These are phyloP conservation scores for Didymosphaeria variabile DNA, from an alignment of 2,329 filamentous ascomycete species.

Conservation along the genomic window DNA sequence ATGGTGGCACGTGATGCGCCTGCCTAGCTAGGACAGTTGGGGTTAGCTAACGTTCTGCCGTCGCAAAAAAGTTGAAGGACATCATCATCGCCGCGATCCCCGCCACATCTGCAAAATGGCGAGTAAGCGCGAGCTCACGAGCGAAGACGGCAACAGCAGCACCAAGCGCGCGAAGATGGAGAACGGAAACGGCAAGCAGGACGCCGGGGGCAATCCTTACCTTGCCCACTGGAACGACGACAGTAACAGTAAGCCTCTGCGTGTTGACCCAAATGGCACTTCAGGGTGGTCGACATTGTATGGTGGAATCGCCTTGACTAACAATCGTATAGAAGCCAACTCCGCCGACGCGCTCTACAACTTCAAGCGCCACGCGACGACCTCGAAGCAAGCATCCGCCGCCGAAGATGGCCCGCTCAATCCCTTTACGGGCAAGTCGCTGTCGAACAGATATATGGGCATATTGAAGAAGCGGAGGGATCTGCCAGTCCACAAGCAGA, in stretches of 20 bases:
- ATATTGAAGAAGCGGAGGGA: slow-evolving; percentile 86
- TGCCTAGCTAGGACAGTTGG: background rate
- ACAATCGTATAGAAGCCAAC: slow-evolving; percentile 24
- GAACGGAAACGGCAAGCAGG: slow-evolving; percentile 49
- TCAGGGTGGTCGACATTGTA: background rate
- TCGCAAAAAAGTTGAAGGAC: slow-evolving; percentile 7
- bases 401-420: slow-evolving; percentile 85
- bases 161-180: slow-evolving; percentile 60
- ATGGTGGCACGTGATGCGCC: background rate
- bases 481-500: slow-evolving; percentile 91
- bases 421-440: slow-evolving; percentile 80
- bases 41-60: background rate
- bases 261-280: background rate
- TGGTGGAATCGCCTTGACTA: background rate
- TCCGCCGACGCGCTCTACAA: slow-evolving; percentile 60
- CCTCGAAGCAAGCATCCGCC: slow-evolving; percentile 73
- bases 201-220: slow-evolving; percentile 79
- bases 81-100: slow-evolving; percentile 12
- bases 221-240: slow-evolving; percentile 85
- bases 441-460: slow-evolving; percentile 86
- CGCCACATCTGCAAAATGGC: slow-evolving; percentile 55
- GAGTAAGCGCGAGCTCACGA: slow-evolving; percentile 62
- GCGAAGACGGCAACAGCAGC: slow-evolving; percentile 59
- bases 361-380: slow-evolving; percentile 82
- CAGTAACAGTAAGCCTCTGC: slow-evolving; percentile 43